A percentile compares a stretch with the other conserved stretches of the same genome.
Evolutionary conservation across 1,139 yeast genomes (phyloP).

Genomic region (Sugiyamaella castrensis): DNA sequence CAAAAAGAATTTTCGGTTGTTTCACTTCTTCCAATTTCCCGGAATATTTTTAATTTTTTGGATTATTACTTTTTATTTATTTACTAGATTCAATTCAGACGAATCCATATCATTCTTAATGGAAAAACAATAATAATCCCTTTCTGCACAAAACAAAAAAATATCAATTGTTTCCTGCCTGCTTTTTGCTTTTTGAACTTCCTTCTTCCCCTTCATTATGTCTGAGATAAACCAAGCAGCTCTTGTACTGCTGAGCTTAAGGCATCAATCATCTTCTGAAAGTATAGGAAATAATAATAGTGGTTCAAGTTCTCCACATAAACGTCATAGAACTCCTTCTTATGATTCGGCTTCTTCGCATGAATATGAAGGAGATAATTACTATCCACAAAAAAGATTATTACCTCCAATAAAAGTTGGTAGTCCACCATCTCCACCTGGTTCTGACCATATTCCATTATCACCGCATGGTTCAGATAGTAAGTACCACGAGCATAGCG

Average conservation of each 20-base stretch:
- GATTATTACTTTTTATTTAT: too few species aligned
- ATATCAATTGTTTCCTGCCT: too few species aligned
- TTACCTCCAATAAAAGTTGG: constrained; percentile 5
- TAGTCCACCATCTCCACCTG: constrained; percentile 12
- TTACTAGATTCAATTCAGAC: too few species aligned
- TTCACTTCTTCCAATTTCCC: too few species aligned
- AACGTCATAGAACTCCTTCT: constrained; percentile 10
- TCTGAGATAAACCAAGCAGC: constrained; percentile 18
- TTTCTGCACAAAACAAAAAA: too few species aligned
- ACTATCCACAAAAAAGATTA: constrained; percentile 5
- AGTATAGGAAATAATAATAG: neutral
- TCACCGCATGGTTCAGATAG: too few species aligned
- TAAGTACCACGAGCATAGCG: too few species aligned
- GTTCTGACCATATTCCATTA: neutral
- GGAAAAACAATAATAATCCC: too few species aligned
- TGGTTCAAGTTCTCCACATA: constrained; percentile 1
- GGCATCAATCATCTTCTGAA: constrained; percentile 8
- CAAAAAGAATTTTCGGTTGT: too few species aligned
- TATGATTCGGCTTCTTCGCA: constrained; percentile 9
- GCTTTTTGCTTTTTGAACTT: too few species aligned
- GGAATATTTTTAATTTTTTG: too few species aligned
- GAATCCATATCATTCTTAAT: too few species aligned
- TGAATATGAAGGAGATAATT: constrained; percentile 8
- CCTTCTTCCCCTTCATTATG: constrained; percentile 1
- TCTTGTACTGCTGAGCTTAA: constrained; percentile 16